These are phyloP conservation scores for Chloris gayana DNA, from an alignment of 176 grass and related monocot species.

Conservation along the genomic window DNA sequence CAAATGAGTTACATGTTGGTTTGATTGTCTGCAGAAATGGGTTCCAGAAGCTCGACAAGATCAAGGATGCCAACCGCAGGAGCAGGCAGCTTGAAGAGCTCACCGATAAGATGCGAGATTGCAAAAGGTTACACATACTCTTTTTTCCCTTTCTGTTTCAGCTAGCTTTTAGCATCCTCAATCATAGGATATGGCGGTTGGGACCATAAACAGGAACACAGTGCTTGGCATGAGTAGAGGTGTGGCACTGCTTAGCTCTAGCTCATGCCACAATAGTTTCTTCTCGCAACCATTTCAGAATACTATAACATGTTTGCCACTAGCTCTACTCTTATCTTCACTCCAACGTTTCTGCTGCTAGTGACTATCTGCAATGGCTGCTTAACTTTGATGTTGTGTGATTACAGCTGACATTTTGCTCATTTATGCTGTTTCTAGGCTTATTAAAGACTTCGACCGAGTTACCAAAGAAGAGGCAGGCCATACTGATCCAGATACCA, in stretches of 20 bases:
- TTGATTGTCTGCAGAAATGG: constrained; percentile 68
- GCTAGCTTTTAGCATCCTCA: neutral
- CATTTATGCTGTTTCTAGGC: constrained; percentile 42
- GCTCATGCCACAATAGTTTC: neutral
- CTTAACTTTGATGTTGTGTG: neutral
- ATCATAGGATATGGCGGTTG: neutral
- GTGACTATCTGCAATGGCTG: neutral
- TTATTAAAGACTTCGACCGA: constrained; percentile 96
- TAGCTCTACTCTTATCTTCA: neutral
- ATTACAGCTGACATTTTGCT: constrained; percentile 1
- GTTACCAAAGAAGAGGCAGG: constrained; percentile 66
- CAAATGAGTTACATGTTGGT: neutral
- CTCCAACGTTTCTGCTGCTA: neutral
- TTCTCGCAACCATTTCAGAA: neutral
- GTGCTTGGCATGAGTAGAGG: neutral
- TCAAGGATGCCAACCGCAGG: constrained; percentile 85
- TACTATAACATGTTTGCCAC: neutral
- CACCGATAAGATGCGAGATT: constrained; percentile 93
- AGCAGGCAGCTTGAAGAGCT: constrained; percentile 92
- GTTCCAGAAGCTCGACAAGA: constrained; percentile 96
- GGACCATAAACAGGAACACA: neutral
- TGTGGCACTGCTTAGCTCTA: neutral
- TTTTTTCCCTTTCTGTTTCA: neutral
- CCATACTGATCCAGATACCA: constrained; percentile 48
- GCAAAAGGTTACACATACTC: constrained; percentile 68